Base-by-base conservation (phyloP, 306 rosid genomes). In the Quercus agrifolia region DNA sequence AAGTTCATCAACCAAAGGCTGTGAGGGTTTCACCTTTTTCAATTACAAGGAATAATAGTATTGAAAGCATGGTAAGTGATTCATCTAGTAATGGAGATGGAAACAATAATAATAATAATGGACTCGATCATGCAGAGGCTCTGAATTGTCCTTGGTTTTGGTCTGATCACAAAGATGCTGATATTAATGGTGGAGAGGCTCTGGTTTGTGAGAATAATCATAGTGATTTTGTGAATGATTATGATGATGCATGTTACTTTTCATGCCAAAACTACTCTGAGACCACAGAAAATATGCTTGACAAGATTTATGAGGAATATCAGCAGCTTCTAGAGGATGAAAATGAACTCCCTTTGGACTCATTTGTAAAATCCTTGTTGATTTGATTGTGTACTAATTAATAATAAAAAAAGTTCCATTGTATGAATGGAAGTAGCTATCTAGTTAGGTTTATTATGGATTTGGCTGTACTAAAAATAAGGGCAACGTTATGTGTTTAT, bases 1-100 rank as follows among this genome's bases (percentile, higher is more conserved):
- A 82, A 59, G 86, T 89, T 58, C 89, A 88, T 78, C 79, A 83
- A 7, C 97, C 97, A 6, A 93, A 93, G 77, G 87, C 97, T 3
- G 82, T 88, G 10, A 93, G 94, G 68, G 73, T 89, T 6, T 80
- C 85, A 8, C 64, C 97, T 20, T 10, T 87, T 18, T 46, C 28
- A 21, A 31, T 85, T 3, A 77, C 75, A 5, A 82, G 91, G 82
- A 79, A 83, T 0, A 79, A 86, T 71, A 87, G 93, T 49, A 74
- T 82, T n/a, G 89, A 86, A 44, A 79, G 84, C 38, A 87, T 86
- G 3, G 51, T 78, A 0, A 73, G 84, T 73, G 88, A 76, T 25
- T 82, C 94, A 12, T 66, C 87, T 3, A 87, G 85, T 74, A 89
- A 88, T 57, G 85, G 83, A 46, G 74, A 41, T 41, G 11, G 11